Conservation (phyloP, 805 yeast genomes). For the Tetrapisispora iriomotensis region DNA sequence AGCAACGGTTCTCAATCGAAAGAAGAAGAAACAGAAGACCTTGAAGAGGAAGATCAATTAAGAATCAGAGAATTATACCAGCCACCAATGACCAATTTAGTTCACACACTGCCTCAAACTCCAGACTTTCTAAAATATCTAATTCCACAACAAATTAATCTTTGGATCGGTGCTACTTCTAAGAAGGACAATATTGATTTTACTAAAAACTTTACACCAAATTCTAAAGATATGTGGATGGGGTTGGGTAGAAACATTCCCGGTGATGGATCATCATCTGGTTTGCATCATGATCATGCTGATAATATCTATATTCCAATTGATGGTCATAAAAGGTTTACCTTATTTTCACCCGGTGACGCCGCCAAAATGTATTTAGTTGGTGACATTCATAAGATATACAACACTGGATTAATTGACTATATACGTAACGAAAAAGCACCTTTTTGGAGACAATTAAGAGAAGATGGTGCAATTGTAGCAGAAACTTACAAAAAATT, state of each 20-base stretch:
- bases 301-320: conserved; percentile 60
- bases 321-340: conserved; percentile 55
- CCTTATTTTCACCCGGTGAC: conserved; percentile 54
- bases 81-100: conserved; percentile 47
- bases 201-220: conserved; percentile 12
- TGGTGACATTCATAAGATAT: conserved; percentile 48
- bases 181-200: conserved; percentile 8
- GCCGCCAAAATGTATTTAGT: conserved; percentile 51
- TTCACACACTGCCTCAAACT: conserved; percentile 30
- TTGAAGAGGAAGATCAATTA: conserved; percentile 27
- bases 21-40: conserved; percentile 13
- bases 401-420: conserved; percentile 57
- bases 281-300: conserved; percentile 74
- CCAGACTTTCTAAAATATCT: conserved; percentile 36
- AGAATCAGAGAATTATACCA: conserved; percentile 46
- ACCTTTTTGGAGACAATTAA: conserved; percentile 51
- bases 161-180: conserved; percentile 54
- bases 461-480: conserved; percentile 53
- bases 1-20: conserved; percentile 7
- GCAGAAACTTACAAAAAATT: conserved; percentile 41
- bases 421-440: conserved; percentile 45
- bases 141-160: conserved; percentile 60
- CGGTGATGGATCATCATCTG: conserved; percentile 54
- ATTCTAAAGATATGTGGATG: conserved; percentile 16
- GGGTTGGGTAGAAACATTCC: conserved; percentile 51